Conservation (phyloP, 352 stramenopile genomes). For the Elongisporangium senticosum region DNA sequence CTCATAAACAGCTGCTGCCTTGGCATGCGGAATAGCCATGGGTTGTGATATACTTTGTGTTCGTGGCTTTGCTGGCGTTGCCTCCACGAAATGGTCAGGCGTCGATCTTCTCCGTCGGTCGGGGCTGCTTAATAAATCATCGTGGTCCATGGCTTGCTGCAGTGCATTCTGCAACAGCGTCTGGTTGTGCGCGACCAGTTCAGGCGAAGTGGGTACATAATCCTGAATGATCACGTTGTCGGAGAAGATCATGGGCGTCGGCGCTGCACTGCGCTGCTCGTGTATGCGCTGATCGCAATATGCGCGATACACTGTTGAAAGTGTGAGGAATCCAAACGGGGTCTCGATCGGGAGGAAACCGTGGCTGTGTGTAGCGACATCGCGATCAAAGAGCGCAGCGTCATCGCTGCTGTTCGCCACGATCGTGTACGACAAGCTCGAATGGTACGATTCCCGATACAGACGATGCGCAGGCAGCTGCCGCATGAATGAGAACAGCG, state of each 20-base stretch:
- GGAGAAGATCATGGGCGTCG: conserved; percentile 48
- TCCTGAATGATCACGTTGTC: conserved; percentile 84
- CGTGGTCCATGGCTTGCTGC: conserved; percentile 2
- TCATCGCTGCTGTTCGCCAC: conserved; percentile 12
- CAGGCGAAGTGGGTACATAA: conserved; percentile 68
- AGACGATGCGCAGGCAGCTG: conserved; percentile 67
- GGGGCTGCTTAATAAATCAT: conserved; percentile 1
- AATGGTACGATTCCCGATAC: conserved; percentile 59
- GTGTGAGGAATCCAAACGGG: conserved; percentile 69
- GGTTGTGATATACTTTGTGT: conserved; percentile 58
- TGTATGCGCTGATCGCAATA: conserved; percentile 42
- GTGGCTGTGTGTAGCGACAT: conserved; percentile 50
- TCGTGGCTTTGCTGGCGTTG: conserved; percentile 2
- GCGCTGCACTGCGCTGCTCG: conserved; percentile 24
- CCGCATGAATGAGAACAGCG: conserved; percentile 74
- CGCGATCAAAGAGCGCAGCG: conserved; percentile 27
- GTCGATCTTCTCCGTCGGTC: conserved; percentile 13
- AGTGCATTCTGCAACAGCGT: conserved; percentile 2
- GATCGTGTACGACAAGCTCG: conserved; percentile 57
- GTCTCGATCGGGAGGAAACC: conserved; percentile 76
- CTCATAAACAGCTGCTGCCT: conserved; percentile 23
- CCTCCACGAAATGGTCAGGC: conserved; percentile 12
- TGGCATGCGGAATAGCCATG: conserved; percentile 72
- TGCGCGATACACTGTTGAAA: conserved; percentile 56
- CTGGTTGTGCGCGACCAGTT: conserved; percentile 17